Evolutionary conservation across 345 rosid genomes (phyloP).

Genomic region (Salix brachista): DNA sequence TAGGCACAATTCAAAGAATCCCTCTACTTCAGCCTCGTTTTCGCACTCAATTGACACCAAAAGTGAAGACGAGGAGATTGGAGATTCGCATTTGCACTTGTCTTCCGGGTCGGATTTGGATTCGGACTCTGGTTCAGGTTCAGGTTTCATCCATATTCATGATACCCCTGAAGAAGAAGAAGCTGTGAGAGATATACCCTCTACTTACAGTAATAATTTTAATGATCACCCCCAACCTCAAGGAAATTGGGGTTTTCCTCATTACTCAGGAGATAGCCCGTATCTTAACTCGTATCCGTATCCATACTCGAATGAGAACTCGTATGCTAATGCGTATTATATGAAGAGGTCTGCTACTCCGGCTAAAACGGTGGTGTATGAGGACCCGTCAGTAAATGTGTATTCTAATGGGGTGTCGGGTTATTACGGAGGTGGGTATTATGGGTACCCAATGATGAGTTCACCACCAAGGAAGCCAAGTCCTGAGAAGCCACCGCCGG

Average conservation of each 20-base stretch:
- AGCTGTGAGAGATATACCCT: slow-evolving; percentile 1
- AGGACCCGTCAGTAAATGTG: slow-evolving; percentile 46
- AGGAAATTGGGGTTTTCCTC: slow-evolving; percentile 40
- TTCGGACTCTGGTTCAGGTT: slow-evolving; percentile 37
- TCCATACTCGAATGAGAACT: neutral
- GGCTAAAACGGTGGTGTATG: slow-evolving; percentile 58
- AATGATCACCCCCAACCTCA: slow-evolving; percentile 31
- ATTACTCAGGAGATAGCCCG: neutral
- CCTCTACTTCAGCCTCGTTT: slow-evolving; percentile 58
- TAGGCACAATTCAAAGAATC: slow-evolving; percentile 17
- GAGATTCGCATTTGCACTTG: slow-evolving; percentile 59
- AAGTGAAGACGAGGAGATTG: slow-evolving; percentile 28
- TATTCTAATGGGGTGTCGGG: slow-evolving; percentile 39
- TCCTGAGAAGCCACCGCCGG: slow-evolving; percentile 40
- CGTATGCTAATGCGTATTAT: slow-evolving; percentile 38
- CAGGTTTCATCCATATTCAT: slow-evolving; percentile 54
- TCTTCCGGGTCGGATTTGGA: slow-evolving; percentile 60
- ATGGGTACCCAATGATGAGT: slow-evolving; percentile 43
- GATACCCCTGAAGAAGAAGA: slow-evolving; percentile 22
- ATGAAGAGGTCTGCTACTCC: slow-evolving; percentile 73
- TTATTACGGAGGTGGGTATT: slow-evolving; percentile 37
- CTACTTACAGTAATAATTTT: slow-evolving; percentile 13
- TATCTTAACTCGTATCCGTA: neutral
- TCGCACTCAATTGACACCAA: slow-evolving; percentile 43
- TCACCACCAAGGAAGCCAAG: slow-evolving; percentile 34